phyloP scores from a whole-genome alignment of 1,284 basidiomycete genomes.

The Peniophora sp. region DNA sequence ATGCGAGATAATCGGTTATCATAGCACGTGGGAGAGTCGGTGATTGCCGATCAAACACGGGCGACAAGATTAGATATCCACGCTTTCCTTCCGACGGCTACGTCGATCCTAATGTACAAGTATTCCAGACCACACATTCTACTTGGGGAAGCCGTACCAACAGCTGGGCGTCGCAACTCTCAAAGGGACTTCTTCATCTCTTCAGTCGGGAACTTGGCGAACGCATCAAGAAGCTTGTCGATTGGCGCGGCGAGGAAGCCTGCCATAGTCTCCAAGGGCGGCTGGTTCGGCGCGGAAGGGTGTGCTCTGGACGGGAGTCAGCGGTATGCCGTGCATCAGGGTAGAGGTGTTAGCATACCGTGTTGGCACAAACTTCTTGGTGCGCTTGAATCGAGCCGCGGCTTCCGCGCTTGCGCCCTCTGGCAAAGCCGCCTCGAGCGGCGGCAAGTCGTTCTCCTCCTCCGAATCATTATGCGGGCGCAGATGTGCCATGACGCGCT shows the following conservation, averaged over 20 bases:
- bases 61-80: background rate
- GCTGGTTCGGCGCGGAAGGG: constrained; percentile 43
- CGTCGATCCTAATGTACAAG: too few relatives aligned
- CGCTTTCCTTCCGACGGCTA: too few relatives aligned
- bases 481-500: constrained; percentile 38
- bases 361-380: constrained; percentile 61
- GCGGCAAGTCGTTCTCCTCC: constrained; percentile 46
- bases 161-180: too few relatives aligned
- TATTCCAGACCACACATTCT: too few relatives aligned
- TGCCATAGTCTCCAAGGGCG: constrained; percentile 54
- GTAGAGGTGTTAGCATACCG: constrained; percentile 23
- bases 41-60: too few relatives aligned
- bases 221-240: constrained; percentile 54
- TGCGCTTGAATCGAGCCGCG: constrained; percentile 41
- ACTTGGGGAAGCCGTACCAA: too few relatives aligned
- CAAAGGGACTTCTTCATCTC: constrained; percentile 36
- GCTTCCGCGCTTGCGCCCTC: constrained; percentile 31
- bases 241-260: constrained; percentile 50
- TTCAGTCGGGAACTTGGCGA: constrained; percentile 47
- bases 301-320: constrained; percentile 31
- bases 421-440: constrained; percentile 40
- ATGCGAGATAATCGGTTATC: too few relatives aligned
- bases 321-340: background rate
- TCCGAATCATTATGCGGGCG: constrained; percentile 49
- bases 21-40: too few relatives aligned